Evolutionary conservation across 805 yeast species (phyloP).

Genomic region (Kluyveromyces starmeri): DNA sequence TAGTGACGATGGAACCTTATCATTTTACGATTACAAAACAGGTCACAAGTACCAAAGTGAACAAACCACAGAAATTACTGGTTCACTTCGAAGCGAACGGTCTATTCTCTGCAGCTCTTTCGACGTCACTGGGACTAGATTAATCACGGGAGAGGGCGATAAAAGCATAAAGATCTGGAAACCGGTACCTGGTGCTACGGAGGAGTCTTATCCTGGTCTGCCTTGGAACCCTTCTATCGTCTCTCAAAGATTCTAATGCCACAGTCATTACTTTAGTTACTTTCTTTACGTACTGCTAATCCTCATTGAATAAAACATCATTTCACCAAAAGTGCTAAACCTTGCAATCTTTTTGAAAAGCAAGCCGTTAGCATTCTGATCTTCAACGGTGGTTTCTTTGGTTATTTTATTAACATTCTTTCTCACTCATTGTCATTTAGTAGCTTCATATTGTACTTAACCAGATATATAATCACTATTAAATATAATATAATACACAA

Average conservation of each 20-base stretch:
- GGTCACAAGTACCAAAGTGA: conserved; percentile 56
- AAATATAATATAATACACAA: too few relatives aligned
- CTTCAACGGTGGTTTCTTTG: too few relatives aligned
- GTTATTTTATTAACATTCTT: too few relatives aligned
- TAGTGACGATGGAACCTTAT: conserved; percentile 71
- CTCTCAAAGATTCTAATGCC: conserved; percentile 21
- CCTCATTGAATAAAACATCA: too few relatives aligned
- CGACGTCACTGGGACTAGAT: conserved; percentile 70
- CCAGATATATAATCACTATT: too few relatives aligned
- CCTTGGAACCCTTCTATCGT: conserved; percentile 26
- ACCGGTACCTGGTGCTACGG: conserved; percentile 32
- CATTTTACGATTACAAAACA: conserved; percentile 66
- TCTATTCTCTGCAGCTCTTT: conserved; percentile 66
- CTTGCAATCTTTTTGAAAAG: too few relatives aligned
- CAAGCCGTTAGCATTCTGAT: too few relatives aligned
- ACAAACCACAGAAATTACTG: conserved; percentile 52
- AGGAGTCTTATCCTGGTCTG: conserved; percentile 21
- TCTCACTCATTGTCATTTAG: too few relatives aligned
- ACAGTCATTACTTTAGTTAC: too few relatives aligned
- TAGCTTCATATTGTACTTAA: too few relatives aligned
- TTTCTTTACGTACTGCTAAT: too few relatives aligned
- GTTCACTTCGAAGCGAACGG: conserved; percentile 55
- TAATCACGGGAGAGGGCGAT: conserved; percentile 87
- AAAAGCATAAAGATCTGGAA: conserved; percentile 75
- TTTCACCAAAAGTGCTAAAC: too few relatives aligned